Base-by-base conservation (phyloP, 1,284 basidiomycete species). In the Veloporphyrellus conicus region DNA sequence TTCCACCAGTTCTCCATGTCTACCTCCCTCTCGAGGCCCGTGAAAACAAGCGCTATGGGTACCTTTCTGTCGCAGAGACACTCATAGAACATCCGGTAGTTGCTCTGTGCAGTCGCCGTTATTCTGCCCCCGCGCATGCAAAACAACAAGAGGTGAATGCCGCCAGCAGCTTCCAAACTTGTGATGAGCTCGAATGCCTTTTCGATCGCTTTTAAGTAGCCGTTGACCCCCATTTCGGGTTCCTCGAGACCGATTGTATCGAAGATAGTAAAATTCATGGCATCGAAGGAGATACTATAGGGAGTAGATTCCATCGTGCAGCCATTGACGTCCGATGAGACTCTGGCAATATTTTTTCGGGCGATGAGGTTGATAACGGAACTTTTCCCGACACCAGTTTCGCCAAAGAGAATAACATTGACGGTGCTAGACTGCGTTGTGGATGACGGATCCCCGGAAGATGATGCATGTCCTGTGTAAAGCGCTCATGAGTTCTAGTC, bases 171-270 rank as follows among this genome's bases (percentile, higher is more conserved):
- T 9, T 57, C 41, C n/a, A 74, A 59, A 11, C 38, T 57, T 12
- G 36, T 34, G 42, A 75, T 52, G 34, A 74, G 66, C 2, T 56
- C 48, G 47, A 64, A 68, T 1, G 72, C 64, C 32, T 60, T 59
- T 32, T 62, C 60, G 28, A 75, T 63, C 1, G 70, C 68, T 3
- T 62, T 53, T 45, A 62, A 23, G 53, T 63, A 52, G 48, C 61
- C 47, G 38, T 63, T 51, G 55, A 66, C 40, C 1, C 56, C 28
- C 59, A 63, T 43, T 10, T 62, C 54, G 20, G 67, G 67, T 39
- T 75, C 71, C 38, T 72, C 58, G 14, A 74, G 66, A n/a, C 73
- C 72, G 18, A 68, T 61, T 28, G 72, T 74, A 27, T 73, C 72
- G 19, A 64, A 74, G 41, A 74, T 55, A 11, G 50, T 3, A 18